Evolutionary conservation across 768 basidiomycete genomes (phyloP).

Genomic region (Lactifluus pinguis): DNA sequence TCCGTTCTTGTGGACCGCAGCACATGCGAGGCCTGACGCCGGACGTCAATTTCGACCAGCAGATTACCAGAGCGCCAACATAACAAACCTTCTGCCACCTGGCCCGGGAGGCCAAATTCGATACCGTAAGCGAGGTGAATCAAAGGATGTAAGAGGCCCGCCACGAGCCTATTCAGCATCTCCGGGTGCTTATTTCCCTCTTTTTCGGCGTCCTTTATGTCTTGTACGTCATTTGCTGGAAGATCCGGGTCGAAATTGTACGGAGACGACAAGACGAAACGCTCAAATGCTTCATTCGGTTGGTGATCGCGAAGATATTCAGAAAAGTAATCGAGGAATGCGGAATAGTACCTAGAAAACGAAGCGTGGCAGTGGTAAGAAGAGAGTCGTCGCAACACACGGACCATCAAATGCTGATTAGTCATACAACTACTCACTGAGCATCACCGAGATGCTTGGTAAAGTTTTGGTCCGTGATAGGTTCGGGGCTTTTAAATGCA

Average conservation of each 20-base stretch:
- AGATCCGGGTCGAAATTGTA: constrained; percentile 34
- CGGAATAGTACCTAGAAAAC: constrained; percentile 44
- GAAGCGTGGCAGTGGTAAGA: not conserved
- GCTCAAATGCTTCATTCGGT: constrained; percentile 41
- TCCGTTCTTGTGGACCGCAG: constrained; percentile 38
- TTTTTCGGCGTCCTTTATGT: constrained; percentile 5
- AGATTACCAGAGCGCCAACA: not conserved
- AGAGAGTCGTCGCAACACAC: not conserved
- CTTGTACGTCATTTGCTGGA: constrained; percentile 17
- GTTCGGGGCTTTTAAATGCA: constrained; percentile 35
- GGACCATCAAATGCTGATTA: not conserved
- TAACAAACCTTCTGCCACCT: constrained; percentile 50
- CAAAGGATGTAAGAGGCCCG: constrained; percentile 52
- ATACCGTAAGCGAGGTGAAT: constrained; percentile 56
- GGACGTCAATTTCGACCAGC: not conserved
- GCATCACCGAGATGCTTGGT: constrained; percentile 48
- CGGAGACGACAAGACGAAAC: constrained; percentile 47
- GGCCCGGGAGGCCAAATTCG: constrained; percentile 52
- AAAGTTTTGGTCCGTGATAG: constrained; percentile 41
- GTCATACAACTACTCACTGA: constrained; percentile 29
- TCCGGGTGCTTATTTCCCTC: constrained; percentile 30
- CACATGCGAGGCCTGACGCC: constrained; percentile 44
- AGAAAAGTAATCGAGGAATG: constrained; percentile 50
- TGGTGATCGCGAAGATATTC: constrained; percentile 34
- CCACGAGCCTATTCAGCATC: constrained; percentile 50